Evolutionary conservation across 2,329 filamentous ascomycete genomes (phyloP).

Genomic region (Fusarium sterilihyphosum): DNA sequence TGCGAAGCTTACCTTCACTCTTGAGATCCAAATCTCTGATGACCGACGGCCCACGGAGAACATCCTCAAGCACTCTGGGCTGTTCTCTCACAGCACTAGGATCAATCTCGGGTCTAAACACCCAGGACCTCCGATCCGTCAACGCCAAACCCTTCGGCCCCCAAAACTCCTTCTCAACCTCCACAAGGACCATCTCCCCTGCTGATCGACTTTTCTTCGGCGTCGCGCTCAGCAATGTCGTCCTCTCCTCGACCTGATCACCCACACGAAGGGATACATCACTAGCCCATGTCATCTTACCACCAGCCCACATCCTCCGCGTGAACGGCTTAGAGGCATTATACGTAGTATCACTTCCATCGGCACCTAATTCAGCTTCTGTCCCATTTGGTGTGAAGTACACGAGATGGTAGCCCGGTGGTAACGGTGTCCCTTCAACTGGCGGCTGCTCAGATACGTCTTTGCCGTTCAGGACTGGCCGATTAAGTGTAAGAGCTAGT

Average conservation of each 20-base stretch:
- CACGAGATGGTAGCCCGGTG: constrained; percentile 69
- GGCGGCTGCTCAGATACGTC: constrained; percentile 53
- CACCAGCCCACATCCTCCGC: constrained; percentile 74
- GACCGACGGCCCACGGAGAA: constrained; percentile 38
- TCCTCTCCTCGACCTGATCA: constrained; percentile 65
- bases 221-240: constrained; percentile 62
- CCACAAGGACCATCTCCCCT: constrained; percentile 71
- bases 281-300: constrained; percentile 61
- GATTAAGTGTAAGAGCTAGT: constrained; percentile 66
- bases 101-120: constrained; percentile 54
- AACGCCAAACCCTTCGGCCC: constrained; percentile 62
- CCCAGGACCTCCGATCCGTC: constrained; percentile 64
- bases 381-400: constrained; percentile 70
- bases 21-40: constrained; percentile 37
- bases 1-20: constrained; percentile 3
- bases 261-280: constrained; percentile 58
- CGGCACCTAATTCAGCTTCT: constrained; percentile 64
- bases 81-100: constrained; percentile 14
- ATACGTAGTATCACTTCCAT: constrained; percentile 70
- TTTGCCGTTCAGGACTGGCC: constrained; percentile 53
- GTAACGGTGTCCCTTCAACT: constrained; percentile 58
- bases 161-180: constrained; percentile 69
- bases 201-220: constrained; percentile 65
- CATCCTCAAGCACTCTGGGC: constrained; percentile 5
- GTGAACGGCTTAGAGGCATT: constrained; percentile 70